phyloP scores from a whole-genome alignment of 805 yeast genomes.

The Zygoascus tannicola region DNA sequence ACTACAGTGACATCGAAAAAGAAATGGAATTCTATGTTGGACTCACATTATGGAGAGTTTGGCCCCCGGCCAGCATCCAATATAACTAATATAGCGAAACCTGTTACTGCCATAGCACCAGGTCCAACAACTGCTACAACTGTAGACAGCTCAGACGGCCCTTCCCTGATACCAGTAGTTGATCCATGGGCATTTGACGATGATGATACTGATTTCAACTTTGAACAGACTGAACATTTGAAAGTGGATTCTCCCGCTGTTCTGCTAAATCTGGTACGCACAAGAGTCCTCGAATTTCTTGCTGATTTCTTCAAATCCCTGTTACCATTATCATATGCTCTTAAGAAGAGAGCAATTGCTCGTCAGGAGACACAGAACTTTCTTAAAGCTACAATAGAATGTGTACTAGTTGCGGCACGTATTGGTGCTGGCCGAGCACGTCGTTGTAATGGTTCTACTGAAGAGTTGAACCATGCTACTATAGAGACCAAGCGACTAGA shows the following conservation, averaged over 20 bases:
- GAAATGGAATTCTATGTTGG: conserved; percentile 16
- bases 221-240: conserved; percentile 4
- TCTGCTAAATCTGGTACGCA: conserved; percentile 11
- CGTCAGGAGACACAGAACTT: conserved; percentile 16
- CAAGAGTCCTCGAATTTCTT: conserved; percentile 16
- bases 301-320: conserved; percentile 13
- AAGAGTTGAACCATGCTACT: conserved; percentile 12
- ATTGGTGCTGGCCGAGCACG: conserved; percentile 21
- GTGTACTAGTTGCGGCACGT: conserved; percentile 14
- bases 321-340: conserved; percentile 16
- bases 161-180: background rate
- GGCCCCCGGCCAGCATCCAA: background rate
- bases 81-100: background rate
- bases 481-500: conserved; percentile 17
- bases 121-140: background rate
- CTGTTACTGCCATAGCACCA: background rate
- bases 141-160: background rate
- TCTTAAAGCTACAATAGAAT: conserved; percentile 16
- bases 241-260: conserved; percentile 26
- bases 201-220: conserved; percentile 25
- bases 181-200: conserved; percentile 7
- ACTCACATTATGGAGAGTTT: background rate
- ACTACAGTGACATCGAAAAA: conserved; percentile 2
- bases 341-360: conserved; percentile 17
- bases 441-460: conserved; percentile 4